These are phyloP conservation scores for Penicillium antarcticum DNA, from an alignment of 495 filamentous ascomycete genomes.

Conservation along the genomic window DNA sequence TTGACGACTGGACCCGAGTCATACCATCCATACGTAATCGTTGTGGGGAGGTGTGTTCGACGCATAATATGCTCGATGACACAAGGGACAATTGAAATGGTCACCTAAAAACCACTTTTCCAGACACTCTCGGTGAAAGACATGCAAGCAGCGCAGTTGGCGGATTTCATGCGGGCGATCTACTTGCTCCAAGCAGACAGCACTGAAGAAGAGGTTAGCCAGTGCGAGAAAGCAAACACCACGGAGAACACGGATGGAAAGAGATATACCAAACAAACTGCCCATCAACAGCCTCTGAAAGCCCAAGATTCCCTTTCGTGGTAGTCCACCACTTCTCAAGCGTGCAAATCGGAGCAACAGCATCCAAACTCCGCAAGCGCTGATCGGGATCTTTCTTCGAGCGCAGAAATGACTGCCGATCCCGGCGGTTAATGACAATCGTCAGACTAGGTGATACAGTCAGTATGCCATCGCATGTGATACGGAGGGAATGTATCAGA, in stretches of 20 bases:
- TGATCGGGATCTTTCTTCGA: conserved; percentile 28
- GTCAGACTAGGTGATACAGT: conserved; percentile 25
- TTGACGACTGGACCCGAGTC: conserved; percentile 10
- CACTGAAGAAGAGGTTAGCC: conserved; percentile 20
- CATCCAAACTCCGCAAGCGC: conserved; percentile 38
- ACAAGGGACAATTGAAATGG: conserved; percentile 45
- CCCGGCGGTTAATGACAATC: conserved; percentile 36
- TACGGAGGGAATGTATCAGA: conserved; percentile 2
- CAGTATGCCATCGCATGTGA: background rate
- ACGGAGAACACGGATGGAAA: background rate
- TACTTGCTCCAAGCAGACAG: conserved; percentile 43
- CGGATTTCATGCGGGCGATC: conserved; percentile 38
- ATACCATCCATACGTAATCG: conserved; percentile 45
- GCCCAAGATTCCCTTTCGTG: conserved; percentile 33
- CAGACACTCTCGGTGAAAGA: conserved; percentile 45
- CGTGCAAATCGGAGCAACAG: conserved; percentile 36
- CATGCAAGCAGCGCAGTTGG: conserved; percentile 43
- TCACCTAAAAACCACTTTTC: conserved; percentile 46
- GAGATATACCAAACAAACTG: conserved; percentile 41
- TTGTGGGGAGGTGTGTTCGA: conserved; percentile 30
- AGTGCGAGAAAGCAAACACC: background rate
- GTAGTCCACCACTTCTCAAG: conserved; percentile 44
- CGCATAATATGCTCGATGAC: conserved; percentile 38
- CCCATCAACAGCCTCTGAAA: conserved; percentile 35
- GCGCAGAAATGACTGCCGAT: conserved; percentile 21